A percentile compares a stretch with the other conserved stretches of the same genome.
phyloP scores from a whole-genome alignment of 2,329 filamentous ascomycete species.

The Colletotrichum sp. region DNA sequence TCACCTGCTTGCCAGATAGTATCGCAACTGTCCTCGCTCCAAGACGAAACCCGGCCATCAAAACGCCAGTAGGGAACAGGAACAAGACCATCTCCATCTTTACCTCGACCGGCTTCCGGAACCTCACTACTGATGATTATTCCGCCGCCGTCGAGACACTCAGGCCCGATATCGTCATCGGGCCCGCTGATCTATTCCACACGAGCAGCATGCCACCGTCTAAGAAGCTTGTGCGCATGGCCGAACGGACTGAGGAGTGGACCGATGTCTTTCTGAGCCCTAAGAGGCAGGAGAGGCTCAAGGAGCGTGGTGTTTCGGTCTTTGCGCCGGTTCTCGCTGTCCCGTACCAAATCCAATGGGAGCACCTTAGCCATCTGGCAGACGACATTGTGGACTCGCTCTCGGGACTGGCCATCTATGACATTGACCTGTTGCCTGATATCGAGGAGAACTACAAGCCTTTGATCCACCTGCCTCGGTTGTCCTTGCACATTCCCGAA shows the following conservation, averaged over 20 bases:
- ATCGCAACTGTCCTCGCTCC: constrained; percentile 76
- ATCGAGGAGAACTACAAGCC: constrained; percentile 60
- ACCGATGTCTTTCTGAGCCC: constrained; percentile 68
- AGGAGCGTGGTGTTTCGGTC: constrained; percentile 43
- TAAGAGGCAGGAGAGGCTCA: constrained; percentile 35
- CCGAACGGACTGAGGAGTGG: constrained; percentile 85
- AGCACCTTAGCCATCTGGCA: constrained; percentile 77
- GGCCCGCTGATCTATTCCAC: constrained; percentile 72
- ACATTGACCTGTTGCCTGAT: constrained; percentile 70
- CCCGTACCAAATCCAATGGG: constrained; percentile 74
- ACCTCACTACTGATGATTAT: constrained; percentile 73
- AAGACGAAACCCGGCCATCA: constrained; percentile 77
- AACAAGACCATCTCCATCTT: constrained; percentile 75
- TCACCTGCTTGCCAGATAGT: constrained; percentile 73
- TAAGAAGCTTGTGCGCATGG: constrained; percentile 83
- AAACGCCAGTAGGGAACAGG: constrained; percentile 73
- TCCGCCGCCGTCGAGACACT: constrained; percentile 66
- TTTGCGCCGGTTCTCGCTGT: constrained; percentile 78
- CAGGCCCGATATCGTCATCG: constrained; percentile 80
- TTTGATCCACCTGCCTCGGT: constrained; percentile 69
- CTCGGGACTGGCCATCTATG: constrained; percentile 79
- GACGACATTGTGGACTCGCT: constrained; percentile 65
- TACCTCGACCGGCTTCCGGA: constrained; percentile 85
- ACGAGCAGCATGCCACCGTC: constrained; percentile 57
- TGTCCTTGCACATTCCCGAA: constrained; percentile 73